Evolutionary conservation across 2,329 filamentous ascomycete species (phyloP), one percentile per base, ranked within the genome.

Genomic region (Fusarium humuli): DNA sequence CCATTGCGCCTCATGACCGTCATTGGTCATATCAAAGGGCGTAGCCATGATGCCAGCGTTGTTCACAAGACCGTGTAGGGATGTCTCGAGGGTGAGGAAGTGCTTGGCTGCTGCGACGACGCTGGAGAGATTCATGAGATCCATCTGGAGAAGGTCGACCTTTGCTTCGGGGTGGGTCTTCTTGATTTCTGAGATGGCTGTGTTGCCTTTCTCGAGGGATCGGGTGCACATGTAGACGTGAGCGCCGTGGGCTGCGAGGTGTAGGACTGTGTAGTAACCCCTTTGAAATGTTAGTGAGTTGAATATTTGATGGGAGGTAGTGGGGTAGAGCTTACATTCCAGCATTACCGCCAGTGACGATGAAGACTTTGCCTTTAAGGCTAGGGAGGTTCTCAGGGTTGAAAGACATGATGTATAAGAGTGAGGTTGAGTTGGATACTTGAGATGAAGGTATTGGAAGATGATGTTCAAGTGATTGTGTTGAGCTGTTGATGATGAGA

Each of bases 21-120:
- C 67, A 3, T 65, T 46, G 0, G 70, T 73, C 16, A 55, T 53
- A 2, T 69, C 41, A 8, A 61, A 63, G 0, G 70, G 65, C 0
- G 70, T 64, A 5, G 60, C 60, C 70, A 73, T 73, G 46, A 73
- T 69, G 0, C 70, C 70, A 1, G 70, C 70, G 4, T 69, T 73
- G 20, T 71, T 69, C n/a, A 73, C 32, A 2, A 73, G 65, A 2
- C 65, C 57, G 2, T 73, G 65, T 1, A 71, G 22, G 0, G 9
- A 10, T 5, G 61, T 44, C 7, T 72, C 69, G 1, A 48, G 41
- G 0, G 50, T 50, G 12, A 72, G 54, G 8, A 72, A 72, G 18
- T 45, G 44, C n/a, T 70, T 63, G 2, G 69, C 69, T 2, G 69
- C 69, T 2, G 65, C 30, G 4, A 71, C 61, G 0, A 71, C 65